Base-by-base conservation (phyloP, 495 filamentous ascomycete species). In the Aspergillus heteromorphus region DNA sequence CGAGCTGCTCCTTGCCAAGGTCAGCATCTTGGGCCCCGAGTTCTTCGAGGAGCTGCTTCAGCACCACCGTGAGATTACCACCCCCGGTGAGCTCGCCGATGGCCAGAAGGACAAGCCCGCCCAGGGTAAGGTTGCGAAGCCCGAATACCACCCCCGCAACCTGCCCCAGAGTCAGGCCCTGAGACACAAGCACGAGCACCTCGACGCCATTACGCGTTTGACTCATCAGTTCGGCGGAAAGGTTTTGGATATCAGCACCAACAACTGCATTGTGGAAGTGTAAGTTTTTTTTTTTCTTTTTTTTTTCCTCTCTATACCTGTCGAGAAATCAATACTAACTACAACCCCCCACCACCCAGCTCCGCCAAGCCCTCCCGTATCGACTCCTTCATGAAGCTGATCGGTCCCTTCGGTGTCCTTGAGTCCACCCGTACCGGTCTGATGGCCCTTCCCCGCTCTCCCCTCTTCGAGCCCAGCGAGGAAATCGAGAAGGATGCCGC, bases 151-250 rank as follows among this genome's bases (percentile, higher is more conserved):
- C 72, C 93, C 93, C 6, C 87, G 83, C 63, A 84, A 85, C 55
- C 77, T 98, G 68, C 85, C 88, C 49, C 80, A 81, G 42, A 92
- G 87, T 65, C 86, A 97, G 75, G 93, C 92, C 17, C 68, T 98
- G 65, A 78, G 93, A 65, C 89, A 95, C 65, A 98, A 98, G 78
- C 91, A 97, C 70, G 89, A 98, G 77, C 93, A 98, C 78, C 74
- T 98, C 50, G 87, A 88, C 76, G 89, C 84, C 27, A 93, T 98
- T 65, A 97, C 92, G 45, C 89, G 95, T 70, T 82, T 98, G 67
- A 86, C 92, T 14, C 93, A 97, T 76, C 93, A 98, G 66, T 98
- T 98, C 70, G 91, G 91, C 20, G 93, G 93, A 42, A 98, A 98
- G 73, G 87, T 98, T 18, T 71, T 97, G 69, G 93, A 98, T 76